Percentiles rank a stretch among this genome's conserved stretches.
Evolutionary conservation across 768 basidiomycete genomes (phyloP).

Genomic region (Phylloporus sp.): DNA sequence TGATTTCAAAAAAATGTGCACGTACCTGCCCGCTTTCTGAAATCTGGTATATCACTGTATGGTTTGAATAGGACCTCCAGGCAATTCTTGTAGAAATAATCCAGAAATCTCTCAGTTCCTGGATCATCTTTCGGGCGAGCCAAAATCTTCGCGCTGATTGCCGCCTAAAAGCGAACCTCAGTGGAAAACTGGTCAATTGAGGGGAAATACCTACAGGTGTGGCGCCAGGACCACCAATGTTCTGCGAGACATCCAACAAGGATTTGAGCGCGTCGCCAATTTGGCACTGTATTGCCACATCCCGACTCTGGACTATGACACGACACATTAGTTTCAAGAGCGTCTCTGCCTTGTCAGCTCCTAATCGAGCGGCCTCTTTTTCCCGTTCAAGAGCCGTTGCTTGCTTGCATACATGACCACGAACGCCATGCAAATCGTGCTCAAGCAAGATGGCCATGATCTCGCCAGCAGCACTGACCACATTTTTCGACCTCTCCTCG

Average conservation of each 20-base stretch:
- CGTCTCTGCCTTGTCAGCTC: conserved; percentile 64
- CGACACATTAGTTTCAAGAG: conserved; percentile 70
- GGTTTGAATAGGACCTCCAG: conserved; percentile 78
- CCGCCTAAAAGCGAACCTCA: conserved; percentile 17
- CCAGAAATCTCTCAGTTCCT: conserved; percentile 81
- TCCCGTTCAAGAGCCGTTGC: conserved; percentile 66
- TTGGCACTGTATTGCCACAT: conserved; percentile 85
- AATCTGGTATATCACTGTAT: conserved; percentile 67
- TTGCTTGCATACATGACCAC: conserved; percentile 82
- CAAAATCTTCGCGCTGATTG: conserved; percentile 40
- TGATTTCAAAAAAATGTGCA: background rate
- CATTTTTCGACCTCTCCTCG: conserved; percentile 41
- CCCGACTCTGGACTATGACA: conserved; percentile 72
- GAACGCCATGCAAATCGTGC: conserved; percentile 84
- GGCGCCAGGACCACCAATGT: conserved; percentile 32
- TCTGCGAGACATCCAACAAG: conserved; percentile 71
- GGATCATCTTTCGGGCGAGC: conserved; percentile 75
- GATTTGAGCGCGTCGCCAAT: conserved; percentile 82
- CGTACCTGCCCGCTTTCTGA: conserved; percentile 45
- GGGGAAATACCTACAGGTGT: conserved; percentile 29
- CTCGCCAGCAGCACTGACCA: conserved; percentile 83
- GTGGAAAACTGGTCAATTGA: background rate
- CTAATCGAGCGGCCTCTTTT: conserved; percentile 48
- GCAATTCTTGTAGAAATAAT: conserved; percentile 89
- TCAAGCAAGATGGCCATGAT: conserved; percentile 82